phyloP scores from a whole-genome alignment of 2,329 filamentous ascomycete species.

The Curvularia lunata region DNA sequence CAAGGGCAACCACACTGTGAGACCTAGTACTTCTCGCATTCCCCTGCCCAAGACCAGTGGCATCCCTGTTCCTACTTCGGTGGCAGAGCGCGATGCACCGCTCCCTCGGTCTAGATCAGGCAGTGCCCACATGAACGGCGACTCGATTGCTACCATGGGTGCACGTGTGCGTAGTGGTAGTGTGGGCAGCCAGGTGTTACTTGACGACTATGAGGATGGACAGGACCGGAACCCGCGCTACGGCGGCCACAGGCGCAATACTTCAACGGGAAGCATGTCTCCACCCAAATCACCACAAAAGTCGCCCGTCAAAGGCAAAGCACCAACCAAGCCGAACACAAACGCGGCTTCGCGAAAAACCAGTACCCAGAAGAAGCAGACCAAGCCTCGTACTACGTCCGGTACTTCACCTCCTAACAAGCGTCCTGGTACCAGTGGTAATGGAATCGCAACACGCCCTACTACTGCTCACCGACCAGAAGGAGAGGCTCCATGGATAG shows the following conservation, averaged over 20 bases:
- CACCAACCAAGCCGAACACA: constrained; percentile 47
- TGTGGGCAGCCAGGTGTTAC: constrained; percentile 58
- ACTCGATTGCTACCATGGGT: constrained; percentile 65
- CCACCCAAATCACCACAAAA: constrained; percentile 38
- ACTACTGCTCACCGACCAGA: constrained; percentile 78
- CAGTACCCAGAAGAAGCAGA: constrained; percentile 34
- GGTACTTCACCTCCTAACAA: constrained; percentile 52
- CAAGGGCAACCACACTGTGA: constrained; percentile 57
- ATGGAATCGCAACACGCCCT: constrained; percentile 58
- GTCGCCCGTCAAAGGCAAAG: constrained; percentile 51
- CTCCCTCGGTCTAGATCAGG: constrained; percentile 65
- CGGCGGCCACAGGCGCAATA: constrained; percentile 30
- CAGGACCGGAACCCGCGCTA: constrained; percentile 34
- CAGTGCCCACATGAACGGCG: constrained; percentile 64
- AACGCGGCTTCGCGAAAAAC: constrained; percentile 44
- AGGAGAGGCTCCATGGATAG: constrained; percentile 94
- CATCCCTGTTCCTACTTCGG: constrained; percentile 72
- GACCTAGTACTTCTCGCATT: constrained; percentile 74
- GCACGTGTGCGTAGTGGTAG: constrained; percentile 74
- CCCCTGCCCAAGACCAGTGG: constrained; percentile 83
- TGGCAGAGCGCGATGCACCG: constrained; percentile 75
- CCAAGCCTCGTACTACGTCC: constrained; percentile 47
- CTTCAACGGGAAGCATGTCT: constrained; percentile 33
- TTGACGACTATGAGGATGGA: constrained; percentile 56
- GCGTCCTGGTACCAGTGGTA: constrained; percentile 68